Evolutionary conservation across 352 stramenopile species (phyloP).

Genomic region (Pythium aquatile): DNA sequence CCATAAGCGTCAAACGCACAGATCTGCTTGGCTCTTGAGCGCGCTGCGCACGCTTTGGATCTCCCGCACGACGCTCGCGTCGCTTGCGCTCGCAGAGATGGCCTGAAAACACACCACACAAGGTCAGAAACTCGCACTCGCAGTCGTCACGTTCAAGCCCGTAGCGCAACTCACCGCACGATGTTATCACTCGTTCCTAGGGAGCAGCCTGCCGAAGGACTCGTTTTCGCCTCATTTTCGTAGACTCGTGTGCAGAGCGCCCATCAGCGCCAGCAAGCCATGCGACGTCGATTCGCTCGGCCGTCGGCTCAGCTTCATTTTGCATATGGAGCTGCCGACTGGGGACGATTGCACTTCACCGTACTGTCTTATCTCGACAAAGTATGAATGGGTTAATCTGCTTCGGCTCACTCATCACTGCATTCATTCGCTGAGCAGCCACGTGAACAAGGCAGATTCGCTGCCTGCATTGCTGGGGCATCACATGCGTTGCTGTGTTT

Average conservation of each 20-base stretch:
- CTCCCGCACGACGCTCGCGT: slow-evolving; percentile 8
- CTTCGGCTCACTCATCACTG: too few species aligned
- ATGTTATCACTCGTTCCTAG: slow-evolving; percentile 49
- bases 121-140: not conserved
- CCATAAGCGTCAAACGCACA: slow-evolving; percentile 10
- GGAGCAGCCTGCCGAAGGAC: slow-evolving; percentile 35
- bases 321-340: slow-evolving; percentile 2
- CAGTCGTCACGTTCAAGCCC: not conserved
- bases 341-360: not conserved
- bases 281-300: not conserved
- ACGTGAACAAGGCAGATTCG: too few species aligned
- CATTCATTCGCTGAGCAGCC: too few species aligned
- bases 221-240: slow-evolving; percentile 13
- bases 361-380: not conserved
- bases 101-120: not conserved
- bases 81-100: not conserved
- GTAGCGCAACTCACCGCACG: slow-evolving; percentile 34
- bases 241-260: slow-evolving; percentile 36
- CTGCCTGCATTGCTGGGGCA: too few species aligned
- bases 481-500: too few species aligned
- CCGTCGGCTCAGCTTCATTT: not conserved
- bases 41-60: slow-evolving; percentile 16
- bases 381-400: slow-evolving; percentile 12
- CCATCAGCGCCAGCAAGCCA: slow-evolving; percentile 43
- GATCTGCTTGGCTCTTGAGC: slow-evolving; percentile 16